Evolutionary conservation across 2,329 filamentous ascomycete species (phyloP).

Genomic region (Dothidotthia symphoricarpi): DNA sequence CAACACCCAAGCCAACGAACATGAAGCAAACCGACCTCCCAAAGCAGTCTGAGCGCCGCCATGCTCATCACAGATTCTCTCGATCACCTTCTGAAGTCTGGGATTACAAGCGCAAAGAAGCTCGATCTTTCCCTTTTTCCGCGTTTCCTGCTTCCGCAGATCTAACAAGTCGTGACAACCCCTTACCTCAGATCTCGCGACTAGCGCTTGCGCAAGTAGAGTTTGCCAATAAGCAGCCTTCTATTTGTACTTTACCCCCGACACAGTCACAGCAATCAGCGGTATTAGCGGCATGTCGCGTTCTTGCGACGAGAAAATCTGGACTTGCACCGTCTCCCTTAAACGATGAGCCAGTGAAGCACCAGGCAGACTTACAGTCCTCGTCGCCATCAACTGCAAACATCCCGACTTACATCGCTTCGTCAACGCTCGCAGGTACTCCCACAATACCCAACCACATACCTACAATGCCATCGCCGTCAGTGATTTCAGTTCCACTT

Average conservation of each 20-base stretch:
- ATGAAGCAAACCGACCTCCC: background rate
- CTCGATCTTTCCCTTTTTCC: too few relatives aligned
- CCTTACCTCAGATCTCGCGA: too few relatives aligned
- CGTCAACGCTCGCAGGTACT: too few relatives aligned
- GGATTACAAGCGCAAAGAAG: too few relatives aligned
- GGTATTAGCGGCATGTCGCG: slow-evolving; percentile 8
- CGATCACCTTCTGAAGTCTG: background rate
- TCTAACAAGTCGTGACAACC: too few relatives aligned
- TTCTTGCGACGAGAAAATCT: slow-evolving; percentile 2
- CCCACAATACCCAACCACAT: too few relatives aligned
- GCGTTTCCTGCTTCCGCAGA: too few relatives aligned
- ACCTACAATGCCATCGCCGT: background rate
- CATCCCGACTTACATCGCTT: background rate
- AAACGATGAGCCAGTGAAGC: background rate
- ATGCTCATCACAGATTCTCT: background rate
- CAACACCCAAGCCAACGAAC: background rate
- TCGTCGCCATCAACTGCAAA: slow-evolving; percentile 3
- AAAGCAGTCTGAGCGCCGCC: background rate
- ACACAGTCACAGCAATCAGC: slow-evolving; percentile 10
- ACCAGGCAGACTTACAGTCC: slow-evolving; percentile 1
- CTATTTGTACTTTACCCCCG: background rate
- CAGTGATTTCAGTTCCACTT: background rate
- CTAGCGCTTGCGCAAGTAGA: too few relatives aligned
- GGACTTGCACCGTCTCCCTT: background rate
- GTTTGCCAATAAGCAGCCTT: too few relatives aligned